Evolutionary conservation across 495 filamentous ascomycete genomes (phyloP), one percentile per base, ranked within the genome.

Genomic region (Lepidopterella palustris): DNA sequence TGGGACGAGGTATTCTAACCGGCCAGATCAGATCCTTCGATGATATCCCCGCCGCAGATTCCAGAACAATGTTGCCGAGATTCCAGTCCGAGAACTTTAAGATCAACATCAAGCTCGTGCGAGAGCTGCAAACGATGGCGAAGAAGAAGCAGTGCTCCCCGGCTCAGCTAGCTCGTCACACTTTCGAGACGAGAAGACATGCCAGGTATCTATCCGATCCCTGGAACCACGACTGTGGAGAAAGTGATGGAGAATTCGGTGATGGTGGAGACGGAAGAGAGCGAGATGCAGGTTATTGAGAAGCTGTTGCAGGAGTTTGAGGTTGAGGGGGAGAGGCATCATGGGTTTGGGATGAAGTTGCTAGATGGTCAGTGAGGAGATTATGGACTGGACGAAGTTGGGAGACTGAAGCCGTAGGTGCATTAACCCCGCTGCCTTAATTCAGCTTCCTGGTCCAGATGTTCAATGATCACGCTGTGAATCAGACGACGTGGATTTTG

Each of bases 61-160:
- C 18, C 45, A 5, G 45, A 49, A 20, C 6, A 20, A 49, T 49
- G 8, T 26, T 49, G 18, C 45, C 45, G 6, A 20, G 45, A 10
- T 49, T 49, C 18, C 18, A 20, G 45, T 18, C 45, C 6, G 45
- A 49, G 45, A 49, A 49, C 45, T 49, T 49, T 49, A 18, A 49
- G 10, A 10, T 21, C 18, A 49, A 49, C 18, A 20, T 49, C 5
- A 49, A 49, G 18, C 45, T 49, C 18, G 18, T 49, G 6, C 5
- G 18, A 20, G 45, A 20, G 18, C 18, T 49, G 6, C 6, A 26
- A 10, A 20, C 6, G 24, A 49, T 49, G 10, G 45, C 45, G 10
- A 26, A 20, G 8, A 5, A 26, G 10, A 49, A 49, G 45, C 5
- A 26, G 18, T 20, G 24, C 45, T 6, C 45, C 18, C 18, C 45